Evolutionary conservation across 116 monocot genomes (phyloP).

Genomic region (Papilionanthe hybrid): DNA sequence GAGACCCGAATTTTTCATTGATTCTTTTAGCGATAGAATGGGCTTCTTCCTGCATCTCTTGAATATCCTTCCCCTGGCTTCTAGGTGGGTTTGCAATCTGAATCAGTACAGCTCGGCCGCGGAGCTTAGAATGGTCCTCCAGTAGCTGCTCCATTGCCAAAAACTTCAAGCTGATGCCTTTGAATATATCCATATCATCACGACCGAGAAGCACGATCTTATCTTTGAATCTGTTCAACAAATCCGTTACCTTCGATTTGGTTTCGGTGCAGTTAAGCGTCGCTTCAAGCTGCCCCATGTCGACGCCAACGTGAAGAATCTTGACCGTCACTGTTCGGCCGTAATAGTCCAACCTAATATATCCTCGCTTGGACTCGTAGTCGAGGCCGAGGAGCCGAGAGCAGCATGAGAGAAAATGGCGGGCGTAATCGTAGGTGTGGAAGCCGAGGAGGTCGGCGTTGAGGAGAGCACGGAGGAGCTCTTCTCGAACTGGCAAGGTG

Average conservation of each 20-base stretch:
- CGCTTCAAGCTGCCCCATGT: slow-evolving; percentile 43
- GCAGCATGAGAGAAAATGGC: slow-evolving; percentile 69
- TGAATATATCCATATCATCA: slow-evolving; percentile 76
- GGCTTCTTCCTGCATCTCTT: slow-evolving; percentile 43
- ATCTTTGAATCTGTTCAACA: slow-evolving; percentile 26
- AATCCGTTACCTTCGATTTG: slow-evolving; percentile 12
- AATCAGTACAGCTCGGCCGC: slow-evolving; percentile 35
- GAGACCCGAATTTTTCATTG: slow-evolving; percentile 33
- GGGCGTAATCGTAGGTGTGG: slow-evolving; percentile 75
- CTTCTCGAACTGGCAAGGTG: slow-evolving; percentile 46
- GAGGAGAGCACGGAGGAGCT: slow-evolving; percentile 52
- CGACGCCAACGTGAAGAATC: slow-evolving; percentile 55
- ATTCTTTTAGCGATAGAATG: slow-evolving; percentile 23
- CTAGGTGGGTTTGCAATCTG: slow-evolving; percentile 74
- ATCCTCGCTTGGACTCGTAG: slow-evolving; percentile 57
- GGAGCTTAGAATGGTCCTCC: slow-evolving; percentile 27
- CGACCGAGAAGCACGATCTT: slow-evolving; percentile 49
- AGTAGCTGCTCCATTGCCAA: slow-evolving; percentile 58
- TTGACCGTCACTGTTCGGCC: slow-evolving; percentile 63
- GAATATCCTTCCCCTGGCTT: slow-evolving; percentile 51
- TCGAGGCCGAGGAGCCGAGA: slow-evolving; percentile 58
- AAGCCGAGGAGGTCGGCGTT: slow-evolving; percentile 68
- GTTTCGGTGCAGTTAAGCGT: slow-evolving; percentile 19
- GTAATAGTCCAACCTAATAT: slow-evolving; percentile 61
- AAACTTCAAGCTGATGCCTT: slow-evolving; percentile 71